Conservation (phyloP, 2,329 filamentous ascomycete species). For the Neocucurbitaria cava region DNA sequence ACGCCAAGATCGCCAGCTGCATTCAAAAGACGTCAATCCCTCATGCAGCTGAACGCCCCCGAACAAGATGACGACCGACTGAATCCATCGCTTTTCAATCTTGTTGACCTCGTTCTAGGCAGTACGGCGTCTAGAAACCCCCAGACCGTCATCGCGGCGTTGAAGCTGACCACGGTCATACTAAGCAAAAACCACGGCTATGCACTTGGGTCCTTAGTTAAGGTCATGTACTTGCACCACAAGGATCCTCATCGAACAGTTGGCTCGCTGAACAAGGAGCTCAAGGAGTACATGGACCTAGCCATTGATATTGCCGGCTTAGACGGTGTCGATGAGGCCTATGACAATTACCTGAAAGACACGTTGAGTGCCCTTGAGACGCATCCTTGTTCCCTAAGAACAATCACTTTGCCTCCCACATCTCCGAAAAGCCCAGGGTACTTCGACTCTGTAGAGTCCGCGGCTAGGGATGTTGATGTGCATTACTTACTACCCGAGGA, state of each 20-base stretch:
- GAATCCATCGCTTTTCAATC: slow-evolving; percentile 88
- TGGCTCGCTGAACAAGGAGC: slow-evolving; percentile 76
- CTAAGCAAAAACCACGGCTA: slow-evolving; percentile 88
- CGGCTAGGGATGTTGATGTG: slow-evolving; percentile 69
- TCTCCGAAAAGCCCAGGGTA: slow-evolving; percentile 61
- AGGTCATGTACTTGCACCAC: slow-evolving; percentile 66
- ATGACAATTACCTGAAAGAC: slow-evolving; percentile 75
- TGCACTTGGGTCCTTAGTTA: slow-evolving; percentile 77
- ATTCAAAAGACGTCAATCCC: slow-evolving; percentile 82
- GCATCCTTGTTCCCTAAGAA: slow-evolving; percentile 73
- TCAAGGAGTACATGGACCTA: slow-evolving; percentile 73
- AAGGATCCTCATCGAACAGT: slow-evolving; percentile 68
- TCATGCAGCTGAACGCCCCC: slow-evolving; percentile 83
- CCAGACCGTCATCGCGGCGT: slow-evolving; percentile 87
- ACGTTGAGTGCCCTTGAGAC: slow-evolving; percentile 72
- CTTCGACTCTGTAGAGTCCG: slow-evolving; percentile 54
- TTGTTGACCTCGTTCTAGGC: slow-evolving; percentile 87
- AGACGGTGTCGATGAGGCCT: slow-evolving; percentile 74
- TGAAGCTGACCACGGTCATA: slow-evolving; percentile 86
- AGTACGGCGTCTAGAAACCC: slow-evolving; percentile 84
- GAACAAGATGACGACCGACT: slow-evolving; percentile 76
- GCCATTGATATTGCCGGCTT: slow-evolving; percentile 73
- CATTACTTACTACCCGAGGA: slow-evolving; percentile 67
- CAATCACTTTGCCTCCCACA: slow-evolving; percentile 69
- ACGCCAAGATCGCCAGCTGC: slow-evolving; percentile 62